Evolutionary conservation across 2,329 filamentous ascomycete genomes (phyloP).

Genomic region (Clonostachys rhizophaga): DNA sequence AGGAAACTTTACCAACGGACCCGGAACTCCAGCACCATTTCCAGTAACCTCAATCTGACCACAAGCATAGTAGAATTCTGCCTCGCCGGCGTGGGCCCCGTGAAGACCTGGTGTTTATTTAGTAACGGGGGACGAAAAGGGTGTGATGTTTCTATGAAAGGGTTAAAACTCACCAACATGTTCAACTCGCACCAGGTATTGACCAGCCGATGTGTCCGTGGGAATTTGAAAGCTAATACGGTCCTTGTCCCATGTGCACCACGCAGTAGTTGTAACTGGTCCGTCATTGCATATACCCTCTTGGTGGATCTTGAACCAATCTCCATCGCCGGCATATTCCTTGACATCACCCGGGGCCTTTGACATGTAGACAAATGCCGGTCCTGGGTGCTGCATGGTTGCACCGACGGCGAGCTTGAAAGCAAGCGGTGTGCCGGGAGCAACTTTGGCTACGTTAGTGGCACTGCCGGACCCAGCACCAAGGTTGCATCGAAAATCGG

Average conservation of each 20-base stretch:
- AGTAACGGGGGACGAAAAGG: no score
- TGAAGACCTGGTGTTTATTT: conserved; percentile 1
- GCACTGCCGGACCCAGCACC: conserved; percentile 18
- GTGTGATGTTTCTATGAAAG: no score
- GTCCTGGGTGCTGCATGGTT: conserved; percentile 23
- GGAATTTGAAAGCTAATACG: conserved; percentile 12
- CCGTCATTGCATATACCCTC: conserved; percentile 8
- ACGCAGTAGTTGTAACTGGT: conserved; percentile 9
- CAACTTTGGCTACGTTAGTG: conserved; percentile 18
- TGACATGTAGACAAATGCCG: conserved; percentile 22
- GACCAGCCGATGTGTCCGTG: conserved; percentile 7
- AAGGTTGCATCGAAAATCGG: conserved; percentile 20
- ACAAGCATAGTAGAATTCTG: conserved; percentile 9
- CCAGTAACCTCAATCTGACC: conserved; percentile 9
- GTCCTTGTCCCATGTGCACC: conserved; percentile 9
- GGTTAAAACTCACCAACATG: conserved; percentile 13
- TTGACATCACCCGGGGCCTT: conserved; percentile 14
- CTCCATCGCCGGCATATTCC: conserved; percentile 16
- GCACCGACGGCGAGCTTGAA: conserved; percentile 23
- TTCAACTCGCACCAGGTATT: conserved; percentile 19
- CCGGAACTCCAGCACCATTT: conserved; percentile 7
- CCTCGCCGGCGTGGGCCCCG: conserved; percentile 9
- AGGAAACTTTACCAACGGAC: conserved; percentile 15
- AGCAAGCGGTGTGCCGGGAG: conserved; percentile 25
- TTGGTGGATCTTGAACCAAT: conserved; percentile 22